phyloP scores from a whole-genome alignment of 2,329 filamentous ascomycete species.

The Akanthomyces muscarius region DNA sequence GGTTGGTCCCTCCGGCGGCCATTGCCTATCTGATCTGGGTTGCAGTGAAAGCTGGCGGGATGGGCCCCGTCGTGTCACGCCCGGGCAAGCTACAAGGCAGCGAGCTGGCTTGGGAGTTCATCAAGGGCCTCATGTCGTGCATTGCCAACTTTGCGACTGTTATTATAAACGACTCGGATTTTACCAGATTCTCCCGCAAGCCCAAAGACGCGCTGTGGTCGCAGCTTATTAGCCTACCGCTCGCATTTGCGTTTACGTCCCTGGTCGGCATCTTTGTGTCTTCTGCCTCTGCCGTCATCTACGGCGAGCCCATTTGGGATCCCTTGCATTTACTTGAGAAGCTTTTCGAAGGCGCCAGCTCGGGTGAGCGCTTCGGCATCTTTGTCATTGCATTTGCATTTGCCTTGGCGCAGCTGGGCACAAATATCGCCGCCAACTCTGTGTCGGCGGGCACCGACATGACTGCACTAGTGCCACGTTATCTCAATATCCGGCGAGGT shows the following conservation, averaged over 20 bases:
- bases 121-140: conserved; percentile 81
- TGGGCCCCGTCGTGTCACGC: conserved; percentile 77
- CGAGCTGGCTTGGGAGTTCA: conserved; percentile 72
- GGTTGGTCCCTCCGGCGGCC: conserved; percentile 75
- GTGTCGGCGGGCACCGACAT: conserved; percentile 81
- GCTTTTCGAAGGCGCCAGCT: conserved; percentile 67
- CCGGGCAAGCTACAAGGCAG: conserved; percentile 59
- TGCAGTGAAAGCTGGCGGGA: conserved; percentile 72
- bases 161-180: conserved; percentile 80
- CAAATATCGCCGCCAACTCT: conserved; percentile 83
- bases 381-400: conserved; percentile 70
- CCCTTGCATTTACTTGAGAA: conserved; percentile 63
- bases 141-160: conserved; percentile 89
- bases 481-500: conserved; percentile 78
- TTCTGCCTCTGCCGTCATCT: conserved; percentile 67
- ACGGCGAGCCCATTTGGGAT: conserved; percentile 66
- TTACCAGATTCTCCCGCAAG: conserved; percentile 74
- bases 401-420: conserved; percentile 78
- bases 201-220: conserved; percentile 78
- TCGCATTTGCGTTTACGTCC: conserved; percentile 71
- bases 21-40: conserved; percentile 87
- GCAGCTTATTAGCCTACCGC: conserved; percentile 70
- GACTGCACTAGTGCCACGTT: conserved; percentile 77
- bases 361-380: conserved; percentile 67
- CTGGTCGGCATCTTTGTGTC: conserved; percentile 80